A percentile compares a stretch with the other conserved stretches of the same genome.
Evolutionary conservation across 2,329 filamentous ascomycete genomes (phyloP).

Genomic region (Ploettnerulaceae sp.): DNA sequence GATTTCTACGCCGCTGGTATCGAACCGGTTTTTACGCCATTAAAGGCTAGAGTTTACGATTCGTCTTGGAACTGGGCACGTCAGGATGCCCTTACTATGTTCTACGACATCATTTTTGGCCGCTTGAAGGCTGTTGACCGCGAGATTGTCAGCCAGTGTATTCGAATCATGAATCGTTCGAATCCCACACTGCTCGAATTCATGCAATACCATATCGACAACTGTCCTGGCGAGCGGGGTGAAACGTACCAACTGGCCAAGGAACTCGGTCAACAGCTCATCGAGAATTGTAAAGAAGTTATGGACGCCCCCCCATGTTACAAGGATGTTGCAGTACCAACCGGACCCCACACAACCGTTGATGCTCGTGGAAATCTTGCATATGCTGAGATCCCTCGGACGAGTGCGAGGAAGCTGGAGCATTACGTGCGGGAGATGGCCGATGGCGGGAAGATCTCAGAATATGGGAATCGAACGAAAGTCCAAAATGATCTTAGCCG

Average conservation of each 20-base stretch:
- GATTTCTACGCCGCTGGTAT: constrained; percentile 95
- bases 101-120: constrained; percentile 98
- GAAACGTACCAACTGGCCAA: constrained; percentile 99
- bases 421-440: constrained; percentile 99
- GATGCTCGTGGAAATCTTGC: constrained; percentile 88
- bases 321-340: constrained; percentile 92
- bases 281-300: constrained; percentile 96
- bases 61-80: constrained; percentile 99
- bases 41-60: constrained; percentile 95
- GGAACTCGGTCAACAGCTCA: constrained; percentile 85
- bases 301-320: constrained; percentile 79
- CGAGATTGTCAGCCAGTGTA: constrained; percentile 97
- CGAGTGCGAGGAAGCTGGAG: constrained; percentile 92
- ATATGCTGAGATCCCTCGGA: constrained; percentile 80
- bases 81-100: constrained; percentile 96
- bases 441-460: constrained; percentile 94
- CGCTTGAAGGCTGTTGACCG: constrained; percentile 88
- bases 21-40: constrained; percentile 84
- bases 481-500: constrained; percentile 92
- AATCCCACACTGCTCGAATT: constrained; percentile 95
- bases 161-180: constrained; percentile 98
- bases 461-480: constrained; percentile 97
- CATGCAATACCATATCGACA: constrained; percentile 99
- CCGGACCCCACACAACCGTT: constrained; percentile 86
- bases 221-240: constrained; percentile 92